Percentiles rank a stretch among this genome's conserved stretches.
Evolutionary conservation across 2,329 filamentous ascomycete genomes (phyloP).

Genomic region (Pseudocercospora cruenta): DNA sequence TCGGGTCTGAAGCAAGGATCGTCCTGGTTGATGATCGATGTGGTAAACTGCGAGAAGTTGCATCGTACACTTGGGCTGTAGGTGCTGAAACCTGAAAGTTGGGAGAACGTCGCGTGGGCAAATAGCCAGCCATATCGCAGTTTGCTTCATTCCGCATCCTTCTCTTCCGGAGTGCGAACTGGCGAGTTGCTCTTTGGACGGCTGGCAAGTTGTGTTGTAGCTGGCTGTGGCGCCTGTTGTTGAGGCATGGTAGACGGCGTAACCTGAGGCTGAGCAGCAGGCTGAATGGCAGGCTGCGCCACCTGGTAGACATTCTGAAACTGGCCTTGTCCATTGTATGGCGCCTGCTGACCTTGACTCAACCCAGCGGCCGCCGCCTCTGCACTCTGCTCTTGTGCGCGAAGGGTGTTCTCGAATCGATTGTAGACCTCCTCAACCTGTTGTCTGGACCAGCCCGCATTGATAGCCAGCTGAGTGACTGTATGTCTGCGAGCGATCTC

Average conservation of each 20-base stretch:
- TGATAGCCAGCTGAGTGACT: constrained; percentile 41
- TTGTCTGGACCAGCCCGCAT: constrained; percentile 18
- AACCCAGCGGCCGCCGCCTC: neutral
- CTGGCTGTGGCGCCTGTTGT: neutral
- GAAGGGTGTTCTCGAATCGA: constrained; percentile 18
- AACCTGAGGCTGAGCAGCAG: neutral
- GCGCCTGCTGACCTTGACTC: neutral
- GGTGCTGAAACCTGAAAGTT: neutral
- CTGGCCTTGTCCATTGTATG: neutral
- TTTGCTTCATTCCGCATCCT: neutral
- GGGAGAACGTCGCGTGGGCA: neutral
- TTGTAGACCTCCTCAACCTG: constrained; percentile 23
- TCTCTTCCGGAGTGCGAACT: neutral
- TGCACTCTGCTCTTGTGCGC: constrained; percentile 2
- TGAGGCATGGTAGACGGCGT: neutral
- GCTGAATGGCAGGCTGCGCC: neutral
- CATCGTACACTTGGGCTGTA: neutral
- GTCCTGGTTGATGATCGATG: neutral
- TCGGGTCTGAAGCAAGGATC: neutral
- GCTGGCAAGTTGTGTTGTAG: neutral
- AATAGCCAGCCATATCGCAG: neutral
- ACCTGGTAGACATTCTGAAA: neutral
- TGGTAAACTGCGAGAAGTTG: neutral
- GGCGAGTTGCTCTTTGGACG: neutral
- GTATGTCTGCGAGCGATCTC: constrained; percentile 44